A percentile compares a stretch with the other conserved stretches of the same genome.
These are phyloP conservation scores for Pseudoneurospora amorphoporcata DNA, from an alignment of 495 filamentous ascomycete species.

Conservation along the genomic window DNA sequence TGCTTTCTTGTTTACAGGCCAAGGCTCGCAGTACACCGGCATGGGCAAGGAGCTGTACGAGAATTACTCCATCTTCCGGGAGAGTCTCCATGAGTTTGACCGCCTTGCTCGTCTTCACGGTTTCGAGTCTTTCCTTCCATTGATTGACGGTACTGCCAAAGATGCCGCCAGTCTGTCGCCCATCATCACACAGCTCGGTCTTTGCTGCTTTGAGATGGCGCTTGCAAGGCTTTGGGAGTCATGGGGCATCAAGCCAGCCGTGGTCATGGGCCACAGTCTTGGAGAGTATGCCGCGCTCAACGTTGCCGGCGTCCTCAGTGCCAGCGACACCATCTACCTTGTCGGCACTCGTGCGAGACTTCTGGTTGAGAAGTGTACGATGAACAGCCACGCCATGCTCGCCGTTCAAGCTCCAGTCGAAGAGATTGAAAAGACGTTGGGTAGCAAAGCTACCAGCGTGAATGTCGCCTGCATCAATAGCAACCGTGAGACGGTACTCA, in stretches of 20 bases:
- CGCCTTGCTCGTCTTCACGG: conserved; percentile 57
- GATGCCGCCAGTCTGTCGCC: conserved; percentile 55
- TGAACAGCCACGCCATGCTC: conserved; percentile 62
- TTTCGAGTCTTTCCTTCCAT: conserved; percentile 55
- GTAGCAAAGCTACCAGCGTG: conserved; percentile 15
- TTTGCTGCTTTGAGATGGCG: conserved; percentile 76
- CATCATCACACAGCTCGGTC: conserved; percentile 65
- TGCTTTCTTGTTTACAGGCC: conserved; percentile 62
- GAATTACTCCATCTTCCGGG: conserved; percentile 54
- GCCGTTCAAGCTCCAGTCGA: conserved; percentile 40
- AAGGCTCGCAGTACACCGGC: conserved; percentile 54
- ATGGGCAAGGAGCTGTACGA: conserved; percentile 65
- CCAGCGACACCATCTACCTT: conserved; percentile 69
- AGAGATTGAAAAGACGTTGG: conserved; percentile 30
- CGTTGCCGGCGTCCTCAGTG: conserved; percentile 68
- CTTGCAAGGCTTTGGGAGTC: conserved; percentile 70
- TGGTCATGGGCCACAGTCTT: conserved; percentile 75
- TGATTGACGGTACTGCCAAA: conserved; percentile 53
- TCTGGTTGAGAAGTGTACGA: conserved; percentile 59
- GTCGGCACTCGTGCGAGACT: conserved; percentile 69
- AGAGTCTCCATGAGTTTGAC: conserved; percentile 60
- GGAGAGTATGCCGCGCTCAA: conserved; percentile 86
- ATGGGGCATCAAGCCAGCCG: conserved; percentile 65
- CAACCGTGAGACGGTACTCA: conserved; percentile 49
- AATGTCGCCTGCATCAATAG: conserved; percentile 56